These are phyloP conservation scores for Talaromyces stipitatus DNA, from an alignment of 495 filamentous ascomycete species.

Conservation along the genomic window DNA sequence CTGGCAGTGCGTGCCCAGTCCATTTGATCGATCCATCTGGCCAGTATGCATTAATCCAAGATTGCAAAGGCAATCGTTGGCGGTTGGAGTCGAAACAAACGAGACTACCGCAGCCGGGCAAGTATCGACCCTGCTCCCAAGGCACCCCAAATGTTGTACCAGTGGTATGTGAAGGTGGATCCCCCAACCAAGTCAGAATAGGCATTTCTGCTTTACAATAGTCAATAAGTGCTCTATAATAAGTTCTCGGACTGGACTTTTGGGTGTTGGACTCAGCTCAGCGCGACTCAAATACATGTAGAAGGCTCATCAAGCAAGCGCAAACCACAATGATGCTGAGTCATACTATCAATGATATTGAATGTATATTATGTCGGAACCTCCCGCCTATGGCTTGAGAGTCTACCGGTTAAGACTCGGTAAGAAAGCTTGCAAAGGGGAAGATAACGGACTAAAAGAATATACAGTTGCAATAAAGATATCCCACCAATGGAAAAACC, in stretches of 20 bases:
- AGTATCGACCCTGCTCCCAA: slow-evolving; percentile 32
- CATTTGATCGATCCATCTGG: slow-evolving; percentile 40
- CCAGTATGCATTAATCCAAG: slow-evolving; percentile 38
- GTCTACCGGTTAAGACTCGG: not conserved
- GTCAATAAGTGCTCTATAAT: too few species aligned
- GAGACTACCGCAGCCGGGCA: slow-evolving; percentile 20
- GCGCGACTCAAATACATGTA: too few species aligned
- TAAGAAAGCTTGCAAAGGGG: too few species aligned
- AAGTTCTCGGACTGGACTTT: too few species aligned
- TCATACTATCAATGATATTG: too few species aligned
- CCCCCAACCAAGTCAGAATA: slow-evolving; percentile 30
- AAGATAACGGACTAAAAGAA: not conserved
- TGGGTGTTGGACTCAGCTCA: not conserved
- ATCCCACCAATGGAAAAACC: not conserved
- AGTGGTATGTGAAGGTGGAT: slow-evolving; percentile 17
- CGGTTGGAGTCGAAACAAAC: slow-evolving; percentile 14
- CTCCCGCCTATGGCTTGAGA: not conserved
- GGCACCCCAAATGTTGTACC: slow-evolving; percentile 36
- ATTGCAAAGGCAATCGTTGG: slow-evolving; percentile 22
- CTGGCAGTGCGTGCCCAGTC: slow-evolving; percentile 33
- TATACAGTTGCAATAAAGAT: not conserved
- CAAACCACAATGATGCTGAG: too few species aligned
- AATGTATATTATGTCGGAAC: not conserved
- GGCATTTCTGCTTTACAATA: not conserved
- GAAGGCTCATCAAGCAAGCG: too few species aligned